Conservation (phyloP, 2,329 filamentous ascomycete species). For the Chaetomium sp. region DNA sequence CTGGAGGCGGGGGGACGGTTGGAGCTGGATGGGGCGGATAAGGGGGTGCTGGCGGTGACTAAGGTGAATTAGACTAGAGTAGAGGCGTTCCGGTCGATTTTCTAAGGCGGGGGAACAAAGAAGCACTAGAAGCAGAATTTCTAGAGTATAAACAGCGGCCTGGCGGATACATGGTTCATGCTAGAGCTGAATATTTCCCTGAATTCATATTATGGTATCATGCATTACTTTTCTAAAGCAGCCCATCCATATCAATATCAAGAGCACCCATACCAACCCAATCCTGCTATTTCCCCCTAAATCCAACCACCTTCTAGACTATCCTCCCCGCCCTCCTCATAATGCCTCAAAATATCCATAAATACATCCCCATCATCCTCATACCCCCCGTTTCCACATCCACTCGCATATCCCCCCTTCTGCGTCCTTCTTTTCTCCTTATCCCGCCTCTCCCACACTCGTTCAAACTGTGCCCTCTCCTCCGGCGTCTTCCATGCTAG, state of each 20-base stretch:
- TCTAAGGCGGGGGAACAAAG: background rate
- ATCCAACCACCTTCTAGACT: background rate
- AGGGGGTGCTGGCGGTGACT: slow-evolving; percentile 46
- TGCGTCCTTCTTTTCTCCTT: no score
- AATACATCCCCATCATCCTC: slow-evolving; percentile 13
- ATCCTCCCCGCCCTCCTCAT: background rate
- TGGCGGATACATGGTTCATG: background rate
- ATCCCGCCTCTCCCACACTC: no score
- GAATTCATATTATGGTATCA: no score
- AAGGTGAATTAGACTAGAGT: slow-evolving; percentile 37
- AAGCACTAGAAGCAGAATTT: background rate
- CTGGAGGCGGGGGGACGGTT: slow-evolving; percentile 53
- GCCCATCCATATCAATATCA: background rate
- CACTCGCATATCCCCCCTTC: no score
- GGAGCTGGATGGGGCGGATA: slow-evolving; percentile 39
- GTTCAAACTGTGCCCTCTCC: slow-evolving; percentile 3
- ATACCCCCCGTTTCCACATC: background rate
- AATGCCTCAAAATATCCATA: slow-evolving; percentile 16
- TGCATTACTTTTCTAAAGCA: no score
- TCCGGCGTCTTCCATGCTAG: slow-evolving; percentile 11
- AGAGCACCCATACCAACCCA: background rate
- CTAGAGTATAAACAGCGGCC: background rate
- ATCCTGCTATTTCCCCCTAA: background rate
- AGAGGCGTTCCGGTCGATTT: background rate
- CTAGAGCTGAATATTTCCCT: no score